Percentiles rank a stretch among this genome's conserved stretches.
These are phyloP conservation scores for Cyclotella choctawhatcheeana DNA, from an alignment of 108 stramenopile species.

Conservation along the genomic window DNA sequence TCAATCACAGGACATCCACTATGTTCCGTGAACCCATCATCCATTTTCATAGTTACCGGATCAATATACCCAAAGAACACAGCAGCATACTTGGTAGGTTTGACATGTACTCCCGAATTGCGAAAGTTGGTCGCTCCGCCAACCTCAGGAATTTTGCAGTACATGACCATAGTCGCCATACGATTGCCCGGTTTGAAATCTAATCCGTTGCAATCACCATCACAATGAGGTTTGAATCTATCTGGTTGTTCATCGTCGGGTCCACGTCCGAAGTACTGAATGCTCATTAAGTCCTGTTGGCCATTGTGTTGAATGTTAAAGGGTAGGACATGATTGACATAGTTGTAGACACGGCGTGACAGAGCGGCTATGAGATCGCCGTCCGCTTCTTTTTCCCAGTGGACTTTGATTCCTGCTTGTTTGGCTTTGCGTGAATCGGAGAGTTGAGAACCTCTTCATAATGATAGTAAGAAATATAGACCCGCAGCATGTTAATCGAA, in stretches of 20 bases:
- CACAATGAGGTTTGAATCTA: slow-evolving; percentile 93
- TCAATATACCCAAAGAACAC: slow-evolving; percentile 92
- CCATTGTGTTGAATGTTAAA: slow-evolving; percentile 73
- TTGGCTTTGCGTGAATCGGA: slow-evolving; percentile 77
- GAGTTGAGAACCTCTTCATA: slow-evolving; percentile 46
- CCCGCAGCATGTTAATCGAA: background rate
- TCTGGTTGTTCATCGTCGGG: slow-evolving; percentile 77
- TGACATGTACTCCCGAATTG: slow-evolving; percentile 82
- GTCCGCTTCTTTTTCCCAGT: slow-evolving; percentile 63
- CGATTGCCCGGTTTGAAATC: slow-evolving; percentile 77
- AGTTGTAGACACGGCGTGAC: slow-evolving; percentile 77
- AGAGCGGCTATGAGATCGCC: slow-evolving; percentile 70
- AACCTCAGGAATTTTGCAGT: slow-evolving; percentile 79
- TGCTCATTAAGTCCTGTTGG: slow-evolving; percentile 87
- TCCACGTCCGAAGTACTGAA: slow-evolving; percentile 89
- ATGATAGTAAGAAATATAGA: background rate
- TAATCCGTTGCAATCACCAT: slow-evolving; percentile 81
- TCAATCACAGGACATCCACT: slow-evolving; percentile 92
- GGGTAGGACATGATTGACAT: slow-evolving; percentile 79
- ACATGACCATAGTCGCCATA: slow-evolving; percentile 95
- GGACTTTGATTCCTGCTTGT: slow-evolving; percentile 79
- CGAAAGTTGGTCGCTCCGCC: slow-evolving; percentile 94
- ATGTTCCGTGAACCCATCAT: slow-evolving; percentile 84
- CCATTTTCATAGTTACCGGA: slow-evolving; percentile 71
- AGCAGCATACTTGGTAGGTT: slow-evolving; percentile 74